A percentile compares a stretch with the other conserved stretches of the same genome.
These are phyloP conservation scores for Phytophthora pisi DNA, from an alignment of 352 stramenopile genomes.

Conservation along the genomic window DNA sequence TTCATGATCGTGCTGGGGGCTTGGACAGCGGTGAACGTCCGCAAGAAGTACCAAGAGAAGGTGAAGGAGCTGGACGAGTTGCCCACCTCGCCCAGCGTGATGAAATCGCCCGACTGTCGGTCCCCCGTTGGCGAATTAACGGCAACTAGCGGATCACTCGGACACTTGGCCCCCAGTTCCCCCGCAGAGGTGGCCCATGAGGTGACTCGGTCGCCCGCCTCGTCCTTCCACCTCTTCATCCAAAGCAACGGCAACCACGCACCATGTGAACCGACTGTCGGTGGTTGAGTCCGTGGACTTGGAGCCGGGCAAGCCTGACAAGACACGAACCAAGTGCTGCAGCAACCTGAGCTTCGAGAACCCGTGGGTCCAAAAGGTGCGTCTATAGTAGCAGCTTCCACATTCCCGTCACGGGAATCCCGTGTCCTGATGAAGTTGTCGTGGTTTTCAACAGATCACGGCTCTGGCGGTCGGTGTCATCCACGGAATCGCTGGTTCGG, in stretches of 20 bases:
- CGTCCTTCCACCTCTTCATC: too few relatives aligned
- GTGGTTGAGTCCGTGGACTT: slow-evolving; percentile 13
- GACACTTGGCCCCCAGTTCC: neutral
- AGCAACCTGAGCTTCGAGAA: slow-evolving; percentile 51
- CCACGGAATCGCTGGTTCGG: slow-evolving; percentile 77
- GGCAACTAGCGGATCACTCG: neutral
- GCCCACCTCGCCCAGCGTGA: neutral
- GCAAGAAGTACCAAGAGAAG: slow-evolving; percentile 47
- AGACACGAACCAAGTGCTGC: slow-evolving; percentile 33
- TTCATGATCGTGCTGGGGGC: slow-evolving; percentile 70
- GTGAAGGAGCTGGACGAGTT: slow-evolving; percentile 31
- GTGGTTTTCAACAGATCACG: slow-evolving; percentile 39
- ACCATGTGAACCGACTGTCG: slow-evolving; percentile 10
- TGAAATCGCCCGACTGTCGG: neutral
- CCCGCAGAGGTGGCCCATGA: neutral
- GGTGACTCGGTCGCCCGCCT: too few relatives aligned
- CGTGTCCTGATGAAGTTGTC: neutral
- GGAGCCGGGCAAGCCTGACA: slow-evolving; percentile 9
- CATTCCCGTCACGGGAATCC: neutral
- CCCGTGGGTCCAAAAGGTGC: slow-evolving; percentile 55
- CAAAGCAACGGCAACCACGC: neutral
- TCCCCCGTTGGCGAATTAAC: neutral
- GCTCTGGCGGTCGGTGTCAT: slow-evolving; percentile 78
- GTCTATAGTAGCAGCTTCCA: neutral
- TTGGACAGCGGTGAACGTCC: slow-evolving; percentile 47